Evolutionary conservation across 805 yeast genomes (phyloP), one percentile per base, ranked within the genome.

Genomic region (Ogataea paradorogensis): DNA sequence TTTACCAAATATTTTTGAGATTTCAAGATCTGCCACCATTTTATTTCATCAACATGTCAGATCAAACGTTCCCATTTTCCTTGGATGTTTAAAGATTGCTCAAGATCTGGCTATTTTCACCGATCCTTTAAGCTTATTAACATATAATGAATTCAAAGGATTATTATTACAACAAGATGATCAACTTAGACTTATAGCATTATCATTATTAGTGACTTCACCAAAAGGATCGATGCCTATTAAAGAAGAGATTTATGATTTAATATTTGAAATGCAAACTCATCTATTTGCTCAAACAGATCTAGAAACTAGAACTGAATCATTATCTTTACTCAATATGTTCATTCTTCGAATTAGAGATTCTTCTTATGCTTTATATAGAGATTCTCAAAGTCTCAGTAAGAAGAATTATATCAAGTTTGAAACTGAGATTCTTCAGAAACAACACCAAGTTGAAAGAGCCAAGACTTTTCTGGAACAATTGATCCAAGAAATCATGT

Each of bases 291-390:
- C 73, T n/a, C 95, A 85, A 43, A 67, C 74, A 14, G 78, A 82
- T 40, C 69, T 86, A 11, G 90, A 84, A 45, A 68, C 76, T 1
- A 69, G 96, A 53, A 81, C 80, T 47, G 80, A 76, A 32, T 77
- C 85, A 36, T 67, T 70, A 20, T 79, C 91, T 3, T 53, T 76
- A 13, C 61, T 89, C 41, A 73, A 82, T 39, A 77, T 72, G 40
- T 80, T 89, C 47, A 55, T 87, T 9, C 59, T 71, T 21, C 68
- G 96, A 49, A 60, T 85, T 13, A 71, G 84, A 48, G 93, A 83
- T 38, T 84, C 90, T 0, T 62, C 82, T 1, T 79, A 82, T 56
- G 73, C 80, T 0, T 48, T 77, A 18, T 54, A 71, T 15, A 71
- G 86, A 51, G 83, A 79, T 35, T 62, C 67, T 0, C 58, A 53